Evolutionary conservation across 164 flowering plant genomes (phyloP), one percentile per base, ranked within the genome.

Genomic region (Annona cherimola): DNA sequence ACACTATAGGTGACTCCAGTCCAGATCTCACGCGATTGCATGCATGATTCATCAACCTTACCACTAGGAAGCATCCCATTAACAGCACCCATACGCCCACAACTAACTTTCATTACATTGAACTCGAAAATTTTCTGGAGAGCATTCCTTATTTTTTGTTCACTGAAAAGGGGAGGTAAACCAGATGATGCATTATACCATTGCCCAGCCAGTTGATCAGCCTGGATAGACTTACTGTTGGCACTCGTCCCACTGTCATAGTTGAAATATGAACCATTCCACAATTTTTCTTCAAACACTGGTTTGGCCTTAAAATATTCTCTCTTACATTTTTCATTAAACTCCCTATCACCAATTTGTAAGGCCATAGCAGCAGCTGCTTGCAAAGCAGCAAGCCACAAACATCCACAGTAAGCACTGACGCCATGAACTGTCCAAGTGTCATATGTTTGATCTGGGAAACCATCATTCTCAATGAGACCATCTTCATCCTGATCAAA

Each of bases 21-120:
- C 98, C 98, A 93, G 70, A 93, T 90, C 80, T 93, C 98, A 73
- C 96, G 94, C 14, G 96, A 93, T 75, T 93, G 98, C 98, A 93
- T 93, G 78, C 98, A 93, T 3, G 92, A 72, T 63, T 89, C 95
- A 80, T 93, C 96, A 65, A 93, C 92, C 80, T 81, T 88, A 45
- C 98, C 98, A 79, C 81, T 85, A 5, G 93, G 92, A 78, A 85
- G 84, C 96, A 93, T 93, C 35, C 98, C 98, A 82, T 93, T 93
- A 6, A 91, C 96, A 55, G 98, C 96, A 61, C 96, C 98, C 88
- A 93, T 91, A 60, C 84, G 82, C 18, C 98, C 96, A 77, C 98
- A 96, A 81, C 69, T 90, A 39, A 87, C 85, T 80, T 81, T 91
- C 96, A 93, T 87, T 59, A 91, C 96, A 85, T 93, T 93, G 73